Evolutionary conservation across 2,329 filamentous ascomycete species (phyloP), one percentile per base, ranked within the genome.

Genomic region (Graphiopsis chlorocephala): DNA sequence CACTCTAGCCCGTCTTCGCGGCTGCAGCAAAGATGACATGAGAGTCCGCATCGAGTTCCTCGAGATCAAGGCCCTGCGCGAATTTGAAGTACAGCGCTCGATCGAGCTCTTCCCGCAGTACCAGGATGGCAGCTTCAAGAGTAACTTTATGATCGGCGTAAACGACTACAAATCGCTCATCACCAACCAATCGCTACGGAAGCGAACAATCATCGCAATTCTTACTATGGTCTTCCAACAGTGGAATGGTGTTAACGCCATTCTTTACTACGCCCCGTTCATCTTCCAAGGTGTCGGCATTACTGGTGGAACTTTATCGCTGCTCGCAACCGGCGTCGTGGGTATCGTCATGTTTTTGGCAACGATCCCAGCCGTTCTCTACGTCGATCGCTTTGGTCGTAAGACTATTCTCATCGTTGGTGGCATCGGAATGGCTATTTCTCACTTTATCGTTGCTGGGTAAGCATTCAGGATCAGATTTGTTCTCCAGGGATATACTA

Each of bases 11-110:
- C 80, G 74, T 57, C 84, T 93, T 3, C 86, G 91, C 26, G 82
- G 81, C 10, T 82, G 90, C 0, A 74, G 84, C 0, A 73, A 78
- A 10, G 84, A 88, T 67, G 83, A 92, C 71, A 85, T 90, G 64
- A 82, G 90, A 0, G 85, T 93, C 42, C 84, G 88, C 65, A 81
- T 92, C 1, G 91, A 93, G 72, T 92, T 89, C 72, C 83, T 92
- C n/a, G 90, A 93, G 73, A 93, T 93, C 78, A 90, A 91, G 75
- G 90, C 90, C 0, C 88, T 91, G 73, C 87, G 86, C 0, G 75
- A 90, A 23, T 94, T 93, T 68, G 90, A 93, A 76, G 90, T 91
- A 77, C 84, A 86, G 52, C 86, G 85, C 1, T 81, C 89, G 10
- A 83, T 84, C 0, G 86, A 89, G 67, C 82, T 88, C 26, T 92